Conservation (phyloP, 495 filamentous ascomycete genomes). For the Daldinia loculata region DNA sequence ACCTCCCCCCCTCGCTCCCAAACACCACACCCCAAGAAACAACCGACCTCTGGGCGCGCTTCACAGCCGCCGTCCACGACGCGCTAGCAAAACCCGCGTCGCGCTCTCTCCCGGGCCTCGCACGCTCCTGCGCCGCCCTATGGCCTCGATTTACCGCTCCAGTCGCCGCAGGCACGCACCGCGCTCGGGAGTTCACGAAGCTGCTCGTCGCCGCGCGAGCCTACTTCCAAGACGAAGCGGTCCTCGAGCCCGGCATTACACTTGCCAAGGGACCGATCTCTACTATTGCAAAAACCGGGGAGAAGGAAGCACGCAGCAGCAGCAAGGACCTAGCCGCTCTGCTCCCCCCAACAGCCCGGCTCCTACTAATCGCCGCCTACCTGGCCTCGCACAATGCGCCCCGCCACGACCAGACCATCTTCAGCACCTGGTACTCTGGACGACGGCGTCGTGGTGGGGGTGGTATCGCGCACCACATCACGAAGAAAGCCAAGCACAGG, state of each 20-base stretch:
- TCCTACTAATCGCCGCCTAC: conserved; percentile 87
- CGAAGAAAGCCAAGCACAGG: conserved; percentile 66
- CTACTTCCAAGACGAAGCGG: conserved; percentile 78
- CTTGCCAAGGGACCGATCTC: conserved; percentile 39
- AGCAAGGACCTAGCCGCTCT: conserved; percentile 52
- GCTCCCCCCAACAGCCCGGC: conserved; percentile 82
- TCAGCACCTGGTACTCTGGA: conserved; percentile 78
- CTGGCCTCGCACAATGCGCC: conserved; percentile 89
- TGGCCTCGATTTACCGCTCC: conserved; percentile 77
- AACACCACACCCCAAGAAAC: conserved; percentile 54
- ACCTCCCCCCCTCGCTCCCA: conserved; percentile 48
- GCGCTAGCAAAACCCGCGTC: conserved; percentile 71
- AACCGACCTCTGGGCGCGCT: conserved; percentile 79
- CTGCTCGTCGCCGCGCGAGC: conserved; percentile 76
- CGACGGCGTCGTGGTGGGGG: conserved; percentile 53
- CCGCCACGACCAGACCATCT: conserved; percentile 78
- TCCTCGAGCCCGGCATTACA: conserved; percentile 75
- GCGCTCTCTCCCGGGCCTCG: conserved; percentile 69
- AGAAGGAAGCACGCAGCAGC: conserved; percentile 17
- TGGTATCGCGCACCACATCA: conserved; percentile 20
- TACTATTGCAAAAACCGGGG: conserved; percentile 11
- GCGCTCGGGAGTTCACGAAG: conserved; percentile 80
- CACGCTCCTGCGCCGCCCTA: conserved; percentile 63
- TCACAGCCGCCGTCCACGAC: conserved; percentile 77
- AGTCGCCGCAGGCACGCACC: conserved; percentile 68